These are phyloP conservation scores for Ichthyophthirius multifiliis DNA, from an alignment of 169 alveolate genomes.

Conservation along the genomic window DNA sequence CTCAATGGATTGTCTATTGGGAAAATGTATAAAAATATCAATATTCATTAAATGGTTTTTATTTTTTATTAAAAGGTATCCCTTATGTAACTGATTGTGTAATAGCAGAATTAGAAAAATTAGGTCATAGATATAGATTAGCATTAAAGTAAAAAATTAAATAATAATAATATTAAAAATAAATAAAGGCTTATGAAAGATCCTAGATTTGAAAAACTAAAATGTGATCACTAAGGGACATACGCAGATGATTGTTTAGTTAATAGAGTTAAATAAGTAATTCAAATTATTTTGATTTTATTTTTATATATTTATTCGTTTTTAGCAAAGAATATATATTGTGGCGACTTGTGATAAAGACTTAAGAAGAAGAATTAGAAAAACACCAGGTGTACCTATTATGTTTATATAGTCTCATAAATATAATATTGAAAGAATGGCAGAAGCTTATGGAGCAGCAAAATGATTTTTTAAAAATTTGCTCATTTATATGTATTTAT, in stretches of 20 bases:
- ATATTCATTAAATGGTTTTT: not conserved
- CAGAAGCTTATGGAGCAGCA: constrained; percentile 88
- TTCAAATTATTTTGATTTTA: not conserved
- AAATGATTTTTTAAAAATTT: constrained; percentile 13
- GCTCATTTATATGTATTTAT: too few species aligned
- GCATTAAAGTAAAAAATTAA: constrained; percentile 77
- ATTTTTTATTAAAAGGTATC: constrained; percentile 40
- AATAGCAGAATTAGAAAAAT: constrained; percentile 97
- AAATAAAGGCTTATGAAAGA: constrained; percentile 90
- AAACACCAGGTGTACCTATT: constrained; percentile 98
- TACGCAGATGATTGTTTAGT: constrained; percentile 99
- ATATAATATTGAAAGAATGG: constrained; percentile 95
- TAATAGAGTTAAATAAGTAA: constrained; percentile 85
- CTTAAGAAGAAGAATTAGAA: constrained; percentile 95
- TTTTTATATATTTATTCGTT: not conserved
- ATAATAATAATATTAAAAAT: constrained; percentile 14
- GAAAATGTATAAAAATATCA: constrained; percentile 85
- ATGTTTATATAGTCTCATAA: constrained; percentile 95
- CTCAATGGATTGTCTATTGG: constrained; percentile 95
- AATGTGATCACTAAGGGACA: constrained; percentile 97
- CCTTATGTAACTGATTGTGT: constrained; percentile 98
- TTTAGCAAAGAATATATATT: constrained; percentile 93
- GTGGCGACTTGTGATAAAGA: constrained; percentile 99
- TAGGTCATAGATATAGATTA: constrained; percentile 96
- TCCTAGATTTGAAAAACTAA: constrained; percentile 94